Evolutionary conservation across 108 stramenopile species (phyloP), one percentile per base, ranked within the genome.

Genomic region (Asterionellopsis glacialis): DNA sequence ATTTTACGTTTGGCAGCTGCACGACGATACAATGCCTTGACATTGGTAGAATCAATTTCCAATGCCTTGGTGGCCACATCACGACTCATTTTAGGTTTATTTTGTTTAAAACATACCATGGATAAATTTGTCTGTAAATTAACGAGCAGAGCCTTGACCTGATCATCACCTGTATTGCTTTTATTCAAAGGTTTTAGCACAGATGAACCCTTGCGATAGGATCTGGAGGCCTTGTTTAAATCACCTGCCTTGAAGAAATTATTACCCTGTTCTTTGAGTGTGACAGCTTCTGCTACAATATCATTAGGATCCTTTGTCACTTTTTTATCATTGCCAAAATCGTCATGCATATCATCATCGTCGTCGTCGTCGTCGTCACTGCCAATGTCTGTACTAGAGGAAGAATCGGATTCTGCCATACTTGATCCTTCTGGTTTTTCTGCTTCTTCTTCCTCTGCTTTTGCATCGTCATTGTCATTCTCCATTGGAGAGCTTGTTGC

Each of bases 11-110:
- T 55, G 10, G 88, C 91, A 42, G 76, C 58, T 1, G 84, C 90
- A 13, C 90, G 60, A 23, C 93, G 65, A 67, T 88, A 96, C 43
- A 90, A 50, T 2, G 91, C 91, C 72, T 96, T 96, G 65, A 92
- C 86, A 62, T 88, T 77, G 43, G 54, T 60, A 11, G 67, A 15
- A 39, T 96, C 90, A 39, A 91, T 67, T 16, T 70, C 62, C 45
- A 96, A 49, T 0, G 80, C 88, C n/a, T 81, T 86, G 49, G 69
- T 64, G 0, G 93, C 85, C 0, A 90, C 75, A 52, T 85, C 80
- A n/a, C 40, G 50, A 23, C 66, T 60, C 39, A 77, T 50, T 45
- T 72, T 67, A 51, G 72, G 70, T 61, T 94, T 94, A 9, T 74
- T 63, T 55, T 84, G 81, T 66, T 90, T 84, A 59, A 84, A 79